Base-by-base conservation (phyloP, 1,139 yeast genomes). In the Nakaseomyces sp. region DNA sequence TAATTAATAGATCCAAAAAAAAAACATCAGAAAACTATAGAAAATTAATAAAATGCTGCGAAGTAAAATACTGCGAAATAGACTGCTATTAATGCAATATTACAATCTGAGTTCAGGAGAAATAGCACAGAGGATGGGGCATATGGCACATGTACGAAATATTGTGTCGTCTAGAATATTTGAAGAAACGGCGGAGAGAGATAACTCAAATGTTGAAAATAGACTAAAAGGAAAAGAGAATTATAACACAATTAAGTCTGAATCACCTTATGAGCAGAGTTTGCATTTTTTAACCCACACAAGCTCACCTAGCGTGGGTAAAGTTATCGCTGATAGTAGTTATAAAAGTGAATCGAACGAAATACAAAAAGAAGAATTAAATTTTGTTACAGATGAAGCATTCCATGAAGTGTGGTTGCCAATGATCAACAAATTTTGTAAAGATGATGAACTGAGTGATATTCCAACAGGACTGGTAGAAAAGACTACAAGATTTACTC, bases 211-310 rank as follows among this genome's bases (percentile, higher is more conserved):
- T 26, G 8, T 18, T 13, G 10, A 4, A 2, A 30, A 30, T 13
- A 30, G 18, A 30, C 1, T 9, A 13, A 8, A 30, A n/a, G 19
- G 24, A 19, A 19, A 32, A 13, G n/a, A 18, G 4, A 24, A 6
- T 29, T 29, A 29, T 29, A 29, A 5, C 9, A 6, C 32, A 29
- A 15, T 15, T 29, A n/a, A 30, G 5, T 5, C 24, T n/a, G 36
- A 32, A 7, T 32, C 36, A 3, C 24, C 36, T 2, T 18, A 32
- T 32, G 36, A 32, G 4, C 36, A 32, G 24, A 32, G 12, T 12
- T 12, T 32, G 12, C 36, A 32, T 19, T 32, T 32, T 32, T 32
- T 32, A 32, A 32, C 36, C 4, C 36, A 32, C 16, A 32, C 36
- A 32, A 32, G 36, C 18, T 30, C 24, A 7, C 33, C 29, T 26